phyloP scores from a whole-genome alignment of 2,329 filamentous ascomycete genomes.

The Beauveria medogensis region DNA sequence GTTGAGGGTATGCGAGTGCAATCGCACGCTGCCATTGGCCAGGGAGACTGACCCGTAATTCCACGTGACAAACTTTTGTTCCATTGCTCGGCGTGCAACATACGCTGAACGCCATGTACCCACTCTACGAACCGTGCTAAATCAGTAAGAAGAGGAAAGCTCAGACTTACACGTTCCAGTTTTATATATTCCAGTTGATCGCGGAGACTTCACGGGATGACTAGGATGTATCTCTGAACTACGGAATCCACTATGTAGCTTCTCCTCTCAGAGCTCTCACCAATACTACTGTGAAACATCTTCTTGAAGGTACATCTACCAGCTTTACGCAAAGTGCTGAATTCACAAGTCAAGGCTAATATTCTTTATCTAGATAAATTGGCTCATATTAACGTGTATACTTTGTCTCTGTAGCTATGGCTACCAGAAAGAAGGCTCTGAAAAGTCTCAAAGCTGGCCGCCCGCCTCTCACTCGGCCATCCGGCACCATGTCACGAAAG shows the following conservation, averaged over 20 bases:
- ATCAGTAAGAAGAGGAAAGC: not conserved
- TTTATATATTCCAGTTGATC: no score
- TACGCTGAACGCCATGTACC: not conserved
- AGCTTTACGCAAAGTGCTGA: not conserved
- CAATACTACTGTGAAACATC: not conserved
- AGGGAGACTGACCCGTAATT: not conserved
- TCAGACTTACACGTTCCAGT: constrained; percentile 1
- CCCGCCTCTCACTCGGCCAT: constrained; percentile 45
- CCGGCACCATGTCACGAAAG: constrained; percentile 54
- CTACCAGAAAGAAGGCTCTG: constrained; percentile 34
- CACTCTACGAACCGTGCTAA: not conserved
- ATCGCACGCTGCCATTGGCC: constrained; percentile 6
- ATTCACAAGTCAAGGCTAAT: not conserved
- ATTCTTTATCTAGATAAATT: no score
- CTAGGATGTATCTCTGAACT: not conserved
- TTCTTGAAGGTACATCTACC: not conserved
- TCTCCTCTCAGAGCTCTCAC: not conserved
- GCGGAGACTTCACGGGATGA: not conserved
- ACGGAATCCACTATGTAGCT: not conserved
- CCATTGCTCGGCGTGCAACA: not conserved
- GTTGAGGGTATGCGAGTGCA: constrained; percentile 11
- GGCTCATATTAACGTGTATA: not conserved
- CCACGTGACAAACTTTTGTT: constrained; percentile 14
- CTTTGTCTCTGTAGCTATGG: constrained; percentile 28
- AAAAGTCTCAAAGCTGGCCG: constrained; percentile 43